Percentiles rank a stretch among this genome's conserved stretches.
Conservation (phyloP, 768 basidiomycete genomes). For the Naganishia onofrii region DNA sequence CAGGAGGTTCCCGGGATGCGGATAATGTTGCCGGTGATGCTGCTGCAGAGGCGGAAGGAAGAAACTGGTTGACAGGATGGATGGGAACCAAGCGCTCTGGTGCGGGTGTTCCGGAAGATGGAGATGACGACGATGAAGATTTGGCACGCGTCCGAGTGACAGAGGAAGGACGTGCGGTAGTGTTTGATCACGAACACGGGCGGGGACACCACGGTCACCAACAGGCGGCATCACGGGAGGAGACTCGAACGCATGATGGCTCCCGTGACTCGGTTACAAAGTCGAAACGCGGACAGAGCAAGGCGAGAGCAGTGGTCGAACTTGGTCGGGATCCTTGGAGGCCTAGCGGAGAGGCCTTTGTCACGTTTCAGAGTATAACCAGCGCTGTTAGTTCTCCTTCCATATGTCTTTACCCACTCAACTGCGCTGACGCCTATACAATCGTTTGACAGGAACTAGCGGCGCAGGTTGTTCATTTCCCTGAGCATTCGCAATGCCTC, state of each 20-base stretch:
- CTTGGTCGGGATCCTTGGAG: constrained; percentile 47
- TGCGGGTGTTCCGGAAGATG: background rate
- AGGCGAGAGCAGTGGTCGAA: background rate
- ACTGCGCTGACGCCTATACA: constrained; percentile 41
- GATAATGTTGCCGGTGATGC: background rate
- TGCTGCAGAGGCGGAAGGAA: background rate
- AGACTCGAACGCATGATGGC: too few relatives aligned
- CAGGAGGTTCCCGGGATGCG: background rate
- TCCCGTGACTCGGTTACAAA: too few relatives aligned
- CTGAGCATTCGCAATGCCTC: constrained; percentile 63
- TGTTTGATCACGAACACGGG: constrained; percentile 17
- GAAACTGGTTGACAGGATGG: constrained; percentile 10
- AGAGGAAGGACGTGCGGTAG: background rate
- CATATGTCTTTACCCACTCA: background rate
- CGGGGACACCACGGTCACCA: constrained; percentile 54
- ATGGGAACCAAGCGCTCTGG: constrained; percentile 3
- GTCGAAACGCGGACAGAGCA: too few relatives aligned
- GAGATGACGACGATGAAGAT: constrained; percentile 19
- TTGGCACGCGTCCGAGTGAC: constrained; percentile 10
- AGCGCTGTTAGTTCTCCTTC: constrained; percentile 65
- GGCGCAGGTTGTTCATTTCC: constrained; percentile 74
- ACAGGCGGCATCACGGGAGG: too few relatives aligned
- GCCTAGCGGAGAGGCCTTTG: constrained; percentile 81
- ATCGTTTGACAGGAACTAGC: constrained; percentile 67
- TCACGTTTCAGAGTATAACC: constrained; percentile 94